Evolutionary conservation across 306 rosid species (phyloP), one percentile per base, ranked within the genome.

Genomic region (Prunus davidiana): DNA sequence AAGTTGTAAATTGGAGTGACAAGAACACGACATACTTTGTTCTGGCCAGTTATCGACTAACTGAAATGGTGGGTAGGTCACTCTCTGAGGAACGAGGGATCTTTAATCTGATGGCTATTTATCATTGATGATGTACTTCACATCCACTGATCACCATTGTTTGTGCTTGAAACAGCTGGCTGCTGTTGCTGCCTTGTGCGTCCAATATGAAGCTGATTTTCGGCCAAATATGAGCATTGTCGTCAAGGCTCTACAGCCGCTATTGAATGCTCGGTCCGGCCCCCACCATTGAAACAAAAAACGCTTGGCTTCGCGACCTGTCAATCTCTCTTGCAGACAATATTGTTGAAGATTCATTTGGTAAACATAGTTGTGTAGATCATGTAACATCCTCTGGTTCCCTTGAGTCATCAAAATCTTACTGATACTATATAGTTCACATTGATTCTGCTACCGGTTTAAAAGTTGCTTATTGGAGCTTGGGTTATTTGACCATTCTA

Each of bases 191-290:
- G 96, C 96, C 73, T 43, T 91, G 78, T 91, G 96, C 54, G 86
- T 91, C 72, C 96, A 91, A 81, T 88, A 88, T 85, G 96, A 91
- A 88, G 91, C 93, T 10, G 90, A 86, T 75, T 85, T 88, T 64
- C 86, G 96, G 67, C 96, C 96, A 58, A 90, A 88, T 66, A 90
- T 90, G 92, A 86, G 91, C 84, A 88, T 90, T 46, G 91, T 90
- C 18, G 93, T 90, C 66, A 88, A 89, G 83, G 96, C 96, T 80
- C 64, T 91, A 78, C 90, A 91, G 69, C 93, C 91, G 41, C 82
- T 91, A 6, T 69, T 86, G 69, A 78, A 86, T 82, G 30, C 91
- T 80, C 92, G 90, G 43, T 52, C 90, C 12, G 15, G 58, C 78
- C 87, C 81, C 32, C 55, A 19, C 85, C 77, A 78, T 73, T 81